Evolutionary conservation across 2,329 filamentous ascomycete genomes (phyloP), one percentile per base, ranked within the genome.

Genomic region (Periconia sp.): DNA sequence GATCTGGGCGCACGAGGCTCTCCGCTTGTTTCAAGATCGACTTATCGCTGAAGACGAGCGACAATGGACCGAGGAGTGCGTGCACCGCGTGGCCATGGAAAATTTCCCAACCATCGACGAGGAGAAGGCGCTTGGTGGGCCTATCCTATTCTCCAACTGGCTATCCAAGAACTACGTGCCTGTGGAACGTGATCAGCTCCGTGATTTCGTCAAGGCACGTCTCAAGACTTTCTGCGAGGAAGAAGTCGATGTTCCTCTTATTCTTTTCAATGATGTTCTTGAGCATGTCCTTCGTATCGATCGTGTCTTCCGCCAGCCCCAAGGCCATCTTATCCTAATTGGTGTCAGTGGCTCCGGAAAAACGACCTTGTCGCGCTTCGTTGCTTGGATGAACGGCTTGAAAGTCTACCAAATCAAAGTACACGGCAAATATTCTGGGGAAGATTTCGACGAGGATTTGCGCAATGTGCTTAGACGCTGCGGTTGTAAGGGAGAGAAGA

Each of bases 331-430:
- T 57, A 99, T 99, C 62, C 82, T 99, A 52, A 99, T 99, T 65
- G 94, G 94, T 79, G 94, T 99, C 50, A 99, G 94, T 72, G 95
- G 94, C 62, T 96, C 91, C 80, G 94, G 94, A 76, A 99, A 99
- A 81, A 99, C 94, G 3, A 99, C 94, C 0, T 78, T 99, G 13
- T 97, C 95, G 31, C 89, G 95, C 53, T 99, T 99, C 61, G 94
- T 99, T 56, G 94, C 94, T 45, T 99, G 94, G 94, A 99, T 99
- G 94, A 99, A 99, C 68, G 95, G 95, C 54, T 82, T 99, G 56
- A 96, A 93, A 72, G 92, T 99, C 41, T 99, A 97, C 82, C 94
- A 99, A 77, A 99, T 99, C 82, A 99, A 99, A 81, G 94, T 99
- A 0, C 94, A 99, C 68, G 94, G 94, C 60, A 97, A 93, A 72